Evolutionary conservation across 148 eudicot species (phyloP).

Genomic region (Drosera capensis): DNA sequence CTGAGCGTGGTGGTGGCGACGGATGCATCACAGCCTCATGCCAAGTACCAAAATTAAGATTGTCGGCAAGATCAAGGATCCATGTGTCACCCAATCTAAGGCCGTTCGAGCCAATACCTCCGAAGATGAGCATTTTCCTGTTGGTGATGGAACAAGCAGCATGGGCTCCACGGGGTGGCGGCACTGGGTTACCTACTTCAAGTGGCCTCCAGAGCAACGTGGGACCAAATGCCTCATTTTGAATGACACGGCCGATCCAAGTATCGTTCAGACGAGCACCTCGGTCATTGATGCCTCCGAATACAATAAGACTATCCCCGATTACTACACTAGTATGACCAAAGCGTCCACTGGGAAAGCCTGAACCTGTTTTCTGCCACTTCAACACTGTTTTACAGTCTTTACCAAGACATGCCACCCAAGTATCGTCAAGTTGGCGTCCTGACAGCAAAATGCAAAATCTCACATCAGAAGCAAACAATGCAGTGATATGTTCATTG

Average conservation of each 20-base stretch:
- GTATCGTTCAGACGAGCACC: slow-evolving; percentile 91
- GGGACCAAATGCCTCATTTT: slow-evolving; percentile 20
- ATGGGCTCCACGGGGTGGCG: slow-evolving; percentile 96
- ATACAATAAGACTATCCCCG: slow-evolving; percentile 49
- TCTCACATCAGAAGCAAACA: neutral
- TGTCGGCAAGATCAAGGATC: slow-evolving; percentile 72
- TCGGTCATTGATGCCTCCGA: slow-evolving; percentile 88
- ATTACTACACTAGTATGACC: slow-evolving; percentile 77
- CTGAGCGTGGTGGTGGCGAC: slow-evolving; percentile 73
- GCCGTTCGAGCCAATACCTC: slow-evolving; percentile 82
- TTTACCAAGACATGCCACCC: slow-evolving; percentile 63
- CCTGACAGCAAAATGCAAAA: slow-evolving; percentile 29
- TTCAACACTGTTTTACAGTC: slow-evolving; percentile 28
- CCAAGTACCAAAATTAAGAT: slow-evolving; percentile 56
- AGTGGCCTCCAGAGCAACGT: slow-evolving; percentile 63
- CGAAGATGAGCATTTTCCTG: slow-evolving; percentile 67
- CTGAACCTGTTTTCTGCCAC: slow-evolving; percentile 69
- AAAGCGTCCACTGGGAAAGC: slow-evolving; percentile 89
- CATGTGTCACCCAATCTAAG: slow-evolving; percentile 77
- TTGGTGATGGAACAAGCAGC: slow-evolving; percentile 70
- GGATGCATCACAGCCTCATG: slow-evolving; percentile 39
- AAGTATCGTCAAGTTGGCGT: slow-evolving; percentile 96
- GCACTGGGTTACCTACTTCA: slow-evolving; percentile 45
- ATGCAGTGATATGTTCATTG: neutral
- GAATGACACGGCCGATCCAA: slow-evolving; percentile 51